phyloP scores from a whole-genome alignment of 2,329 filamentous ascomycete genomes.

The Botrytis squamosa region DNA sequence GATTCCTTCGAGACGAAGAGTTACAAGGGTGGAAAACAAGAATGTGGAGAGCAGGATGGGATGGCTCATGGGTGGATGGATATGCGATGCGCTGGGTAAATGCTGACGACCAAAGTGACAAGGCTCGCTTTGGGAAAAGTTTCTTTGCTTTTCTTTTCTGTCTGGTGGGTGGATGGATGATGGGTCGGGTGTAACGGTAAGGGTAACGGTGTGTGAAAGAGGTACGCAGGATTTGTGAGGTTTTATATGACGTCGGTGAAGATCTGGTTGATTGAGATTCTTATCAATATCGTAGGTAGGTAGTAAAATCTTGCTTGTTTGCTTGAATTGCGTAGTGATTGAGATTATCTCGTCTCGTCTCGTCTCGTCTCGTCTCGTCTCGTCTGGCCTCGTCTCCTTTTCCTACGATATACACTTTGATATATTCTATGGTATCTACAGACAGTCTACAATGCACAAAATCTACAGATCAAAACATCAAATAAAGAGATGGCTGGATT shows the following conservation, averaged over 20 bases:
- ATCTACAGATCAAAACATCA: background rate
- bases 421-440: background rate
- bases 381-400: background rate
- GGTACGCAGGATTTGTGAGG: background rate
- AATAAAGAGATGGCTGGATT: slow-evolving; percentile 9
- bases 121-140: slow-evolving; percentile 7
- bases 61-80: background rate
- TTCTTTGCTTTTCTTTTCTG: background rate
- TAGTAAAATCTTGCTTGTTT: background rate
- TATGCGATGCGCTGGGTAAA: slow-evolving; percentile 10
- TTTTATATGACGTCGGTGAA: slow-evolving; percentile 16
- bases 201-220: background rate
- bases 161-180: background rate
- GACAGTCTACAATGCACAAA: background rate
- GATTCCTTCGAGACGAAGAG: background rate
- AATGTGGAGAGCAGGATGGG: background rate
- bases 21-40: slow-evolving; percentile 13
- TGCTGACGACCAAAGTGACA: slow-evolving; percentile 10
- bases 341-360: slow-evolving; percentile 2
- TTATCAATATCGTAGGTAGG: background rate
- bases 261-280: background rate
- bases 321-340: background rate
- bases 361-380: background rate
- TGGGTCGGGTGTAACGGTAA: background rate
- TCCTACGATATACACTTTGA: background rate